Evolutionary conservation across 2,329 filamentous ascomycete species (phyloP), one percentile per base, ranked within the genome.

Genomic region (Alternaria sp.): DNA sequence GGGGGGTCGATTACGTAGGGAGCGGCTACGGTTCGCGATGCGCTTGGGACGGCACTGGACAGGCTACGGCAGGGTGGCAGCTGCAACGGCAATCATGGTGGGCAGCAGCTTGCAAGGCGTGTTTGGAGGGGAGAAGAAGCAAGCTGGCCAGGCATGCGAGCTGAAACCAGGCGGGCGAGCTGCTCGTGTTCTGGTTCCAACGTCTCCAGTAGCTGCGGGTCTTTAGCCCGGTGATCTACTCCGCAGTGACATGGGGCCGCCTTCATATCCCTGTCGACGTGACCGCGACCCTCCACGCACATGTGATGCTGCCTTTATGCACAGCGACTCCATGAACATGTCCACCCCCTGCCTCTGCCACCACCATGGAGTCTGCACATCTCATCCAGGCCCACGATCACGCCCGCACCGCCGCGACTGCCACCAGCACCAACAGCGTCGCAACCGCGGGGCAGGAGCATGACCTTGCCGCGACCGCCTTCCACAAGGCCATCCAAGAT

Each of bases 361-460:
- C 25, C 59, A 64, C 50, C 55, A 93, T 94, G 91, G 91, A 94
- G 76, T 84, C 87, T 28, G 87, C 91, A 60, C 87, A 90, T 46
- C 80, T 94, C 69, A 90, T 87, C 73, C 84, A 90, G 88, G 95
- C 94, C 66, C 93, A 97, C 81, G 91, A 95, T 71, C 94, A 97
- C 82, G 94, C 93, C 55, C 89, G 90, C 73, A 94, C 92, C 74
- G 94, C 95, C 46, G 90, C 92, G 23, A 86, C 90, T 23, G 93
- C 94, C 59, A 89, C 87, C 33, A 85, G 86, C 67, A 87, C 87
- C 69, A 84, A 86, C 59, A 89, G 96, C 77, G 92, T 92, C 60
- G 91, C 90, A 7, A 89, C 92, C 51, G 95, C 95, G 66, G 92
- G 94, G 75, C 92, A 91, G 75, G 92, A 97, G 79, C 95, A 98